phyloP scores from a whole-genome alignment of 768 basidiomycete species.

The Tulasnella sp. region DNA sequence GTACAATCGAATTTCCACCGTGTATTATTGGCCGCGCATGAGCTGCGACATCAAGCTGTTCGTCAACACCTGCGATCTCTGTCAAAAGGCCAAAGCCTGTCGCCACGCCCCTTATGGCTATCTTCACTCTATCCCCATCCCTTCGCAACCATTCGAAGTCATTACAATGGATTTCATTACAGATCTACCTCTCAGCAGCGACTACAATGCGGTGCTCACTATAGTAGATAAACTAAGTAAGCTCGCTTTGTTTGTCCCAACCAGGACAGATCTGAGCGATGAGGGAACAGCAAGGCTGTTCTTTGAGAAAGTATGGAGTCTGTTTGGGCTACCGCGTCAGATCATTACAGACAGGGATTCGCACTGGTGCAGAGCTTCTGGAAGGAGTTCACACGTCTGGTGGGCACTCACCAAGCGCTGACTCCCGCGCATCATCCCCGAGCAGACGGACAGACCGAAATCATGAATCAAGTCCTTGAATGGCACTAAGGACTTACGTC shows the following conservation, averaged over 20 bases:
- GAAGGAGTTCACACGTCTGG: too few relatives aligned
- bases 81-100: slow-evolving; percentile 33
- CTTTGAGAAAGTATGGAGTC: slow-evolving; percentile 6
- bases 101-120: slow-evolving; percentile 17
- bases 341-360: too few relatives aligned
- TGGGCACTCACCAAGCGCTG: too few relatives aligned
- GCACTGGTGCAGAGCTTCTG: too few relatives aligned
- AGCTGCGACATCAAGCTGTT: slow-evolving; percentile 40
- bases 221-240: slow-evolving; percentile 37
- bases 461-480: too few relatives aligned
- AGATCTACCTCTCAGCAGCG: slow-evolving; percentile 36
- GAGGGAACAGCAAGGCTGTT: slow-evolving; percentile 31
- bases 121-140: slow-evolving; percentile 32
- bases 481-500: too few relatives aligned
- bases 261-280: background rate
- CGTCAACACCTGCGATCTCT: slow-evolving; percentile 32
- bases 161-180: slow-evolving; percentile 38
- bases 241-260: slow-evolving; percentile 35
- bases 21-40: slow-evolving; percentile 47
- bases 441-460: too few relatives aligned
- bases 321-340: too few relatives aligned
- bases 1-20: slow-evolving; percentile 39
- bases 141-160: slow-evolving; percentile 27
- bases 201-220: slow-evolving; percentile 32
- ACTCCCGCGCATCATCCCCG: too few relatives aligned